phyloP scores from a whole-genome alignment of 768 basidiomycete species.

The Pulveroboletus sp. region DNA sequence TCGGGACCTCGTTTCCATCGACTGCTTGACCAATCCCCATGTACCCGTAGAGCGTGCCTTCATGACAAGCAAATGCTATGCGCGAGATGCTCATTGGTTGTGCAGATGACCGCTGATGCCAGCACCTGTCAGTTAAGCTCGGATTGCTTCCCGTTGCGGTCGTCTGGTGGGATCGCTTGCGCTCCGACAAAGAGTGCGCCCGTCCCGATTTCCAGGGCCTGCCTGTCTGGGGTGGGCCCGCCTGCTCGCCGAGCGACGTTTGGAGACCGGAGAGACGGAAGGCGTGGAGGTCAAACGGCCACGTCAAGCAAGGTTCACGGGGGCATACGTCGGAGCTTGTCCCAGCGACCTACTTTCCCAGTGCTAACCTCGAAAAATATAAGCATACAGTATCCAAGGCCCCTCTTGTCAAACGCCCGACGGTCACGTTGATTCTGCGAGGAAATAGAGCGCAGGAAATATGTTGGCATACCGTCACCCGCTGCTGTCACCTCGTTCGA shows the following conservation, averaged over 20 bases:
- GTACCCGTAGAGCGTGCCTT: slow-evolving; percentile 13
- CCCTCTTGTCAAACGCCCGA: slow-evolving; percentile 16
- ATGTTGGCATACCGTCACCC: slow-evolving; percentile 18
- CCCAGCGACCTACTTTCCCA: slow-evolving; percentile 1
- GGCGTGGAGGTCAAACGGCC: slow-evolving; percentile 1
- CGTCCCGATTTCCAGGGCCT: slow-evolving; percentile 13
- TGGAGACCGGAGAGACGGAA: background rate
- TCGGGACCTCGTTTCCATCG: slow-evolving; percentile 18
- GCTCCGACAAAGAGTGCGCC: slow-evolving; percentile 20
- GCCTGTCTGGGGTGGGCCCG: background rate
- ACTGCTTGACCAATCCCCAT: slow-evolving; percentile 17
- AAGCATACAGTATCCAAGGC: slow-evolving; percentile 1
- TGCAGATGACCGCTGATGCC: slow-evolving; percentile 5
- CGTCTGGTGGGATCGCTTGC: background rate
- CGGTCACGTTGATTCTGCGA: slow-evolving; percentile 12
- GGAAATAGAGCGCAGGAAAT: slow-evolving; percentile 27
- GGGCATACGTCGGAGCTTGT: slow-evolving; percentile 9
- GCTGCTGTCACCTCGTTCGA: slow-evolving; percentile 19
- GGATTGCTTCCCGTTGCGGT: background rate
- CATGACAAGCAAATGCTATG: slow-evolving; percentile 10
- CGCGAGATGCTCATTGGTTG: slow-evolving; percentile 3
- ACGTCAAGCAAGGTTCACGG: slow-evolving; percentile 26
- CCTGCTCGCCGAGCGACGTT: too few species aligned
- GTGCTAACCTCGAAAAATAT: slow-evolving; percentile 1
- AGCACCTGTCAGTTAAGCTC: slow-evolving; percentile 4